Conservation (phyloP, 805 yeast genomes). For the Candida tammaniensis region DNA sequence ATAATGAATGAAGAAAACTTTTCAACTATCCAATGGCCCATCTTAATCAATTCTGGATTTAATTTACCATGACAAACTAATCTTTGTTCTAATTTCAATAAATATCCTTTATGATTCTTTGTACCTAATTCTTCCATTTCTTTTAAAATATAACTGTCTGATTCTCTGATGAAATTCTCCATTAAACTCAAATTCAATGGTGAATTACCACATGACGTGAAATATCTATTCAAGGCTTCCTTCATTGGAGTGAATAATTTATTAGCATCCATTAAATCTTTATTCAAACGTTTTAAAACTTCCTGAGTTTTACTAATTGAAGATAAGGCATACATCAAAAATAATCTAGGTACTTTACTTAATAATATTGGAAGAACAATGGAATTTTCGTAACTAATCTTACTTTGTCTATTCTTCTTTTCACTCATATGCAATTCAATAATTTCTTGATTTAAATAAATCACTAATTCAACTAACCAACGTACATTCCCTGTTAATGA, state of each 20-base stretch:
- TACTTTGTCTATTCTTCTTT: constrained; percentile 17
- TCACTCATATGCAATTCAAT: constrained; percentile 40
- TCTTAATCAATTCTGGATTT: constrained; percentile 41
- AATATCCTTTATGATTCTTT: constrained; percentile 22
- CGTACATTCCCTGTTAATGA: constrained; percentile 71
- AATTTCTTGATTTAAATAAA: constrained; percentile 71
- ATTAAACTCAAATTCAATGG: constrained; percentile 56
- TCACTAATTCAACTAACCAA: constrained; percentile 82
- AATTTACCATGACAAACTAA: constrained; percentile 61
- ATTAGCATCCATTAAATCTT: constrained; percentile 42
- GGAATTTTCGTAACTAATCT: constrained; percentile 29
- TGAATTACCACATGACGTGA: constrained; percentile 45
- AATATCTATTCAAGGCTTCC: constrained; percentile 51
- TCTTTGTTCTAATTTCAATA: constrained; percentile 57
- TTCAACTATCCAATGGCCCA: constrained; percentile 44
- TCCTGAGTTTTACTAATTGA: constrained; percentile 64
- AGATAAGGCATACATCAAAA: constrained; percentile 62
- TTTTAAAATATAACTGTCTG: constrained; percentile 40
- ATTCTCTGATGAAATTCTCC: constrained; percentile 60
- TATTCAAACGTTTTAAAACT: constrained; percentile 54
- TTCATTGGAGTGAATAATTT: constrained; percentile 47
- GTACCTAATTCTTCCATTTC: constrained; percentile 23
- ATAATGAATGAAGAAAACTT: constrained; percentile 43
- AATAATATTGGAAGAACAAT: constrained; percentile 58
- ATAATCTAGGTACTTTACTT: constrained; percentile 67